These are phyloP conservation scores for Paramarasmius palmivorus DNA, from an alignment of 1,284 basidiomycete species.

Conservation along the genomic window DNA sequence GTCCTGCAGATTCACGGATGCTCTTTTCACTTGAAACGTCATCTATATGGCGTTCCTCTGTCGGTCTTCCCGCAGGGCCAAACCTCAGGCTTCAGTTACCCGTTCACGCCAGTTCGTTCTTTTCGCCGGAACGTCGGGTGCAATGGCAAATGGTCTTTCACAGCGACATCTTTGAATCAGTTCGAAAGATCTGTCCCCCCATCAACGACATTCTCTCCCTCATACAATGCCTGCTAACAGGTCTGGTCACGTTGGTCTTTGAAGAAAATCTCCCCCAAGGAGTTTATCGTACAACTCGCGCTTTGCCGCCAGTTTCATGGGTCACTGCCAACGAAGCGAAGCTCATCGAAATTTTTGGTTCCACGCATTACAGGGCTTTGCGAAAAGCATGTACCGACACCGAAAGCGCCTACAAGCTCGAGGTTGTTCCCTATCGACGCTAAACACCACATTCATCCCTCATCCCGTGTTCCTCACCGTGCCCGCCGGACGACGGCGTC, in stretches of 20 bases:
- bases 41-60: conserved; percentile 72
- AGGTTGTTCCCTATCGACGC: conserved; percentile 45
- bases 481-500: conserved; percentile 22
- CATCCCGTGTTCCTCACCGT: conserved; percentile 18
- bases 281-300: conserved; percentile 70
- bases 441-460: conserved; percentile 22
- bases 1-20: conserved; percentile 63
- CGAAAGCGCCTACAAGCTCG: conserved; percentile 70
- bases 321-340: conserved; percentile 64
- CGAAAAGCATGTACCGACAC: conserved; percentile 71
- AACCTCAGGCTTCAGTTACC: conserved; percentile 71
- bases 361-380: conserved; percentile 65
- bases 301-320: conserved; percentile 75
- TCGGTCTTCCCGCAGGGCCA: conserved; percentile 73
- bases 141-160: conserved; percentile 90
- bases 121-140: conserved; percentile 76
- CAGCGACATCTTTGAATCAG: conserved; percentile 75
- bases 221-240: conserved; percentile 79
- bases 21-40: conserved; percentile 76
- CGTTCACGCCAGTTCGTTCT: conserved; percentile 77
- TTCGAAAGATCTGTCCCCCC: conserved; percentile 74
- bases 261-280: conserved; percentile 70
- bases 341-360: conserved; percentile 72
- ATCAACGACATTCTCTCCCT: conserved; percentile 77
- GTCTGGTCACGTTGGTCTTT: conserved; percentile 72